Evolutionary conservation across 1,284 basidiomycete genomes (phyloP).

Genomic region (Irpex sp.): DNA sequence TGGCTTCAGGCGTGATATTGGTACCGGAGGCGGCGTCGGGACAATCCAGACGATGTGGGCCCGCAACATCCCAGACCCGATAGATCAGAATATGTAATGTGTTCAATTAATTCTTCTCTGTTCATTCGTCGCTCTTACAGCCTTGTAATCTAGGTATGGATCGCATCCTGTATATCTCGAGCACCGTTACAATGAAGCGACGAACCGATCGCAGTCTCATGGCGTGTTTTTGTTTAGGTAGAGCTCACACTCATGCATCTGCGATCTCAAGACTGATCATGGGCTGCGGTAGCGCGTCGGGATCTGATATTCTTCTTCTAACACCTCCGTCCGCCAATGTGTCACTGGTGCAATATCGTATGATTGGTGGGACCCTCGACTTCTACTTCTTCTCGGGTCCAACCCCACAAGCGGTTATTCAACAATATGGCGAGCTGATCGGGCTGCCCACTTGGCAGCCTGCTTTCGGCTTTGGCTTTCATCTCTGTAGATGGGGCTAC

Average conservation of each 20-base stretch:
- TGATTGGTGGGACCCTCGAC: slow-evolving; percentile 58
- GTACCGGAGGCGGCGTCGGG: slow-evolving; percentile 42
- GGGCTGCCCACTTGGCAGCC: slow-evolving; percentile 68
- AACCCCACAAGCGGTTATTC: slow-evolving; percentile 56
- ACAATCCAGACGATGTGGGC: slow-evolving; percentile 74
- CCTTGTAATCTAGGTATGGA: slow-evolving; percentile 48
- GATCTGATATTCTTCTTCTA: slow-evolving; percentile 60
- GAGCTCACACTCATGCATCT: neutral
- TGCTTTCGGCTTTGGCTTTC: slow-evolving; percentile 69
- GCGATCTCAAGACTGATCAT: neutral
- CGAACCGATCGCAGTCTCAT: slow-evolving; percentile 53
- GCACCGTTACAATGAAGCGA: slow-evolving; percentile 50
- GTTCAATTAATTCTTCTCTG: slow-evolving; percentile 1
- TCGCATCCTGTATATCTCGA: slow-evolving; percentile 69
- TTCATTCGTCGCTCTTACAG: neutral
- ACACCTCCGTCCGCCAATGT: slow-evolving; percentile 45
- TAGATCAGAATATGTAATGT: slow-evolving; percentile 58
- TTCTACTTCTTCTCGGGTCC: slow-evolving; percentile 68
- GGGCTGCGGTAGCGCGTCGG: slow-evolving; percentile 37
- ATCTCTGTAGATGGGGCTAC: slow-evolving; percentile 56
- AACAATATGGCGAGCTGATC: slow-evolving; percentile 62
- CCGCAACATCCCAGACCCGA: slow-evolving; percentile 55
- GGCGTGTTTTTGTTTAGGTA: slow-evolving; percentile 68
- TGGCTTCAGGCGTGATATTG: slow-evolving; percentile 62
- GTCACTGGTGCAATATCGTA: slow-evolving; percentile 62